Percentiles rank a stretch among this genome's conserved stretches.
phyloP scores from a whole-genome alignment of 768 basidiomycete species.

The Termitomyces sp. region DNA sequence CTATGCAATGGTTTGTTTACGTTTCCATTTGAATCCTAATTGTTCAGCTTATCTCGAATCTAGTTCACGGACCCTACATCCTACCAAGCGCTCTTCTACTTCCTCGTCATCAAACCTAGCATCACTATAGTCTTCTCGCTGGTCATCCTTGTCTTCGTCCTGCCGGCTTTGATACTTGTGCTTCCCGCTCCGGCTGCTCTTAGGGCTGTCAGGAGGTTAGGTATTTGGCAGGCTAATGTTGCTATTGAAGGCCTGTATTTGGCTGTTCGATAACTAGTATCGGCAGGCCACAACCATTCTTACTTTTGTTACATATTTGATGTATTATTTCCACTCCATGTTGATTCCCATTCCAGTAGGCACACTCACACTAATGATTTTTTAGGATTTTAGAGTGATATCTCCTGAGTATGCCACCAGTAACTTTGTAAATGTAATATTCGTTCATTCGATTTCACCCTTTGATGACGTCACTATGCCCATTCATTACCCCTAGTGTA shows the following conservation, averaged over 20 bases:
- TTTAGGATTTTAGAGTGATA: neutral
- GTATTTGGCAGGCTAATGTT: slow-evolving; percentile 81
- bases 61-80: slow-evolving; percentile 82
- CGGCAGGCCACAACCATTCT: no score
- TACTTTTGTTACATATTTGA: neutral
- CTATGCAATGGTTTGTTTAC: slow-evolving; percentile 66
- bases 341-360: neutral
- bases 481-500: no score
- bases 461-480: neutral
- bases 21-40: neutral
- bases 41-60: neutral
- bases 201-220: slow-evolving; percentile 59
- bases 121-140: slow-evolving; percentile 69
- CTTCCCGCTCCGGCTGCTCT: slow-evolving; percentile 67
- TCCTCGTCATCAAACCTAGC: slow-evolving; percentile 81
- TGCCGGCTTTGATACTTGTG: slow-evolving; percentile 56
- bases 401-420: neutral
- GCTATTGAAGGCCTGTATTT: slow-evolving; percentile 69
- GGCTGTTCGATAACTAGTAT: slow-evolving; percentile 30
- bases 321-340: neutral
- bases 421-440: neutral
- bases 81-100: slow-evolving; percentile 85
- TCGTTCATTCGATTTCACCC: neutral
- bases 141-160: slow-evolving; percentile 47
- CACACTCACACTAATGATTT: neutral